Conservation (phyloP, 2,329 filamentous ascomycete species). For the Trichoderma sp. region DNA sequence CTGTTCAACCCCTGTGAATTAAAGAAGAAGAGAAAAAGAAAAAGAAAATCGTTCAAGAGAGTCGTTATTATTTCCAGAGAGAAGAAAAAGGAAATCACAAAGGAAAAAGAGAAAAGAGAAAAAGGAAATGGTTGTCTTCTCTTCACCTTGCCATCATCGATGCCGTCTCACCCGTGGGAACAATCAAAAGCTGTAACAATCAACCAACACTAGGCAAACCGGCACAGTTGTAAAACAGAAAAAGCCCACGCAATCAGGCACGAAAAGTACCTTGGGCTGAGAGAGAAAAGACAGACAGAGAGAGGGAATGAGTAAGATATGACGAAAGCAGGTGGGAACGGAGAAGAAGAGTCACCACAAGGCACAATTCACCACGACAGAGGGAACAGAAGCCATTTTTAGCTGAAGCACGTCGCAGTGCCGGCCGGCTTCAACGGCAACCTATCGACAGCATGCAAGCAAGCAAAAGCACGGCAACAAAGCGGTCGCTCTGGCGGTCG, state of each 20-base stretch:
- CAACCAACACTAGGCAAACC: conserved; percentile 15
- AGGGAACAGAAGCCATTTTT: neutral
- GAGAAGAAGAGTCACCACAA: neutral
- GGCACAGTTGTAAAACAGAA: conserved; percentile 16
- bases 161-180: neutral
- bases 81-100: neutral
- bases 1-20: conserved; percentile 16
- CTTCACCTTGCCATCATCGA: conserved; percentile 14
- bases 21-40: neutral
- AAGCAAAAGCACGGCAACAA: neutral
- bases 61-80: neutral
- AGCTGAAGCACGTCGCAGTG: conserved; percentile 4
- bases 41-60: neutral
- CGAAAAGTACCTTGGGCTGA: neutral
- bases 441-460: conserved; percentile 3
- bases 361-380: neutral
- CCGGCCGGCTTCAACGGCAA: conserved; percentile 9
- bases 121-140: neutral
- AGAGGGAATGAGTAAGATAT: neutral
- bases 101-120: neutral
- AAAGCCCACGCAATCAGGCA: neutral
- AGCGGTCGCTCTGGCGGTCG: neutral
- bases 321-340: neutral
- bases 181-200: conserved; percentile 11
- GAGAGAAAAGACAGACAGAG: neutral